phyloP scores from a whole-genome alignment of 345 rosid genomes.

The Bruguiera sexangula region DNA sequence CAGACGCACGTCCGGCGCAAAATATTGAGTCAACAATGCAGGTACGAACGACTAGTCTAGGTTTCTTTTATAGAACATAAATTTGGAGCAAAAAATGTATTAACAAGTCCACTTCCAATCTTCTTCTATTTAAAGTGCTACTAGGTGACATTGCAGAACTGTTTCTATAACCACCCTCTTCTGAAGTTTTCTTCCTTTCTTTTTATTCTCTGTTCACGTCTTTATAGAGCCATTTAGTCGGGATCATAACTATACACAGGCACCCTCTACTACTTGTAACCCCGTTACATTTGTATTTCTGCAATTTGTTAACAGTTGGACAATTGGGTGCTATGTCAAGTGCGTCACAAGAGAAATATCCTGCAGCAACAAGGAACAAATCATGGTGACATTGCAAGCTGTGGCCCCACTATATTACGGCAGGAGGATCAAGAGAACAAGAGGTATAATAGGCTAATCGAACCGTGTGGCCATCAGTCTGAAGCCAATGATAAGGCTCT shows the following conservation, averaged over 20 bases:
- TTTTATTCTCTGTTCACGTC: no score
- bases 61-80: no score
- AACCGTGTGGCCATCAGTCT: background rate
- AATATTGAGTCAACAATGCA: slow-evolving; percentile 35
- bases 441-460: background rate
- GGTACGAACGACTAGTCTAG: slow-evolving; percentile 18
- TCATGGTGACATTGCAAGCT: background rate
- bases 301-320: background rate
- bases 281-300: background rate
- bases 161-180: background rate
- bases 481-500: background rate
- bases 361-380: background rate
- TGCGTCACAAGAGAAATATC: background rate
- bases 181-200: background rate
- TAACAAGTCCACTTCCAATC: background rate
- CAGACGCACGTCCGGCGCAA: slow-evolving; percentile 18
- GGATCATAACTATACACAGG: no score
- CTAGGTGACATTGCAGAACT: no score
- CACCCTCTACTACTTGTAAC: no score
- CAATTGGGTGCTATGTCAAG: background rate
- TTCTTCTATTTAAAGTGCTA: no score
- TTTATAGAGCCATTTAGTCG: no score
- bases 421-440: background rate
- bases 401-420: background rate
- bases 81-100: background rate